phyloP scores from a whole-genome alignment of 2,329 filamentous ascomycete genomes.

The Colletotrichum orchidophilum region DNA sequence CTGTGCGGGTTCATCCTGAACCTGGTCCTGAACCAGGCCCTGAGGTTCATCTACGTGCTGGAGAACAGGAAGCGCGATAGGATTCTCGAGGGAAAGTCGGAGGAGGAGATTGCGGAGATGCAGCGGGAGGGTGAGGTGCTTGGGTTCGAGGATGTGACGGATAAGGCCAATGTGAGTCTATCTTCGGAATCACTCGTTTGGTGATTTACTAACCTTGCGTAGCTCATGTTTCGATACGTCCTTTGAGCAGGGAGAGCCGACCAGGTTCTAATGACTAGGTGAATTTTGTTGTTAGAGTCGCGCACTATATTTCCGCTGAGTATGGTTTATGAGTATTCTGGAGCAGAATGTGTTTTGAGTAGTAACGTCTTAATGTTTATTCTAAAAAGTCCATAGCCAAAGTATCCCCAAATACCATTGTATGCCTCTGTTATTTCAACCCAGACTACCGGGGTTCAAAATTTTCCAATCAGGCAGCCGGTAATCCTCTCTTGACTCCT shows the following conservation, averaged over 20 bases:
- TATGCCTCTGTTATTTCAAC: not conserved
- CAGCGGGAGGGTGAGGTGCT: constrained; percentile 21
- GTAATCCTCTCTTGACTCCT: not conserved
- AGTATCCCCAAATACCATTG: not conserved
- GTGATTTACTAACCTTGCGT: not conserved
- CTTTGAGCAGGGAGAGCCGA: not conserved
- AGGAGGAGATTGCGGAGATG: constrained; percentile 27
- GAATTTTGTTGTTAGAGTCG: not conserved
- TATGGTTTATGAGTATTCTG: too few relatives aligned
- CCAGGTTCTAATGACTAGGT: not conserved
- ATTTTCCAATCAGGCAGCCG: not conserved
- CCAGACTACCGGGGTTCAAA: not conserved
- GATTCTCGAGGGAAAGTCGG: constrained; percentile 24
- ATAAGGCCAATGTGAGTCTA: constrained; percentile 41
- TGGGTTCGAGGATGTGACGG: constrained; percentile 51
- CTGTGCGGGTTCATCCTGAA: constrained; percentile 21
- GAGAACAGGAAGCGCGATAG: constrained; percentile 18
- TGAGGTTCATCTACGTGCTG: constrained; percentile 16
- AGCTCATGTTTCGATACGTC: constrained; percentile 32
- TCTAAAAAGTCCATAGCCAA: not conserved
- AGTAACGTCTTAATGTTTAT: not conserved
- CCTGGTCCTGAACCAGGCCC: constrained; percentile 22
- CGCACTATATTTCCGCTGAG: too few relatives aligned
- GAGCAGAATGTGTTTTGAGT: not conserved
- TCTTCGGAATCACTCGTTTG: not conserved